Conservation (phyloP, 2,329 filamentous ascomycete species). For the Aspergillus ibericus region DNA sequence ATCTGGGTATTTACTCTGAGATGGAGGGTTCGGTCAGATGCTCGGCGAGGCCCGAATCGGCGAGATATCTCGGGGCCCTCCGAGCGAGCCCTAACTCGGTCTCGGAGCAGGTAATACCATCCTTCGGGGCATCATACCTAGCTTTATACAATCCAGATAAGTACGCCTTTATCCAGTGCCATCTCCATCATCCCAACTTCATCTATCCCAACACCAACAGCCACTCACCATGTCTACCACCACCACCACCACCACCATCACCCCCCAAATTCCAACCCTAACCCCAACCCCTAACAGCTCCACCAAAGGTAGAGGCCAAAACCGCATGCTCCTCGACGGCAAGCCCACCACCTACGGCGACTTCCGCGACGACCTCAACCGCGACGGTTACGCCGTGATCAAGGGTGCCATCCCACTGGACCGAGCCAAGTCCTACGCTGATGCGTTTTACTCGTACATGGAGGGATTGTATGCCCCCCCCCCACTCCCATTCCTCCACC, state of each 20-base stretch:
- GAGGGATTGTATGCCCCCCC: constrained; percentile 23
- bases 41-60: not conserved
- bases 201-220: not conserved
- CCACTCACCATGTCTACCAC: constrained; percentile 20
- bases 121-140: not conserved
- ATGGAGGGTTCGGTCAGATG: not conserved
- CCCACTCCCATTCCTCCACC: not conserved
- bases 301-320: not conserved
- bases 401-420: constrained; percentile 48
- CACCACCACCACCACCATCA: constrained; percentile 5
- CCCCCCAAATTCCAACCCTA: not conserved
- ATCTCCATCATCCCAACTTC: no score
- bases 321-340: constrained; percentile 23
- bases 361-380: constrained; percentile 28
- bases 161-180: not conserved
- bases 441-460: constrained; percentile 23
- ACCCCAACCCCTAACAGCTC: not conserved
- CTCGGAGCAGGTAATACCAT: no score
- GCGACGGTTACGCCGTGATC: constrained; percentile 49
- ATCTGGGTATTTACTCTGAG: no score
- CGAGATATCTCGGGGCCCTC: not conserved
- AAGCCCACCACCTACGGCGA: constrained; percentile 20
- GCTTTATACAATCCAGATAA: not conserved
- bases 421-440: constrained; percentile 34
- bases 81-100: constrained; percentile 3